Evolutionary conservation across 768 basidiomycete genomes (phyloP), one percentile per base, ranked within the genome.

Genomic region (Nidula microcarpa): DNA sequence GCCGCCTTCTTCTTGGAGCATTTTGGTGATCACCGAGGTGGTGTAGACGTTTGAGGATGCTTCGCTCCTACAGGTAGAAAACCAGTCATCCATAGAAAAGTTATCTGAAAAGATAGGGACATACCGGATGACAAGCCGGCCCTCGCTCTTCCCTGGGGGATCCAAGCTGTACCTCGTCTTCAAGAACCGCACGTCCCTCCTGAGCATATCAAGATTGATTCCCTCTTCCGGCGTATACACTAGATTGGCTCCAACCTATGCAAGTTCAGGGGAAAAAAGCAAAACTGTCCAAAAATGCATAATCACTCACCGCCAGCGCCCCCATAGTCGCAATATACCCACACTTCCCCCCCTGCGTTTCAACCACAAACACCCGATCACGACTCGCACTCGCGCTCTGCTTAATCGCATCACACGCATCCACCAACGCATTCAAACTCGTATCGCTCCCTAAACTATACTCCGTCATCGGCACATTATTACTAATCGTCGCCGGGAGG

Each of bases 361-460:
- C 96, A 14, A 99, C 93, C 1, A 98, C 90, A 65, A 99, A 99
- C 54, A 98, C 97, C 43, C 97, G 77, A 68, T 98, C 94, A 57
- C 97, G 71, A 64, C 94, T 97, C 4, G 97, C 96, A 52, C 91
- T 91, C 8, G 97, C 97, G 64, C 93, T 95, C 77, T 99, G 97
- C 74, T 95, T 97, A 73, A 99, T 98, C 41, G 95, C 87, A 70
- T 99, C 97, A 65, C 96, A 98, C 5, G 97, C 97, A 55, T 95
- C 92, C 50, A 98, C 94, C 33, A 99, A 77, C 2, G 95, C 94
- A 68, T 98, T 99, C 77, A 99, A 75, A 68, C 90, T 91, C n/a
- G 97, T 99, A 65, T 99, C 97, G 60, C 87, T 89, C 45, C 97
- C 97, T 55, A 99, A 72, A 67, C 92, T 95, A 71, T 91, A 93